Evolutionary conservation across 345 rosid genomes (phyloP).

Genomic region (Brassica rapa): DNA sequence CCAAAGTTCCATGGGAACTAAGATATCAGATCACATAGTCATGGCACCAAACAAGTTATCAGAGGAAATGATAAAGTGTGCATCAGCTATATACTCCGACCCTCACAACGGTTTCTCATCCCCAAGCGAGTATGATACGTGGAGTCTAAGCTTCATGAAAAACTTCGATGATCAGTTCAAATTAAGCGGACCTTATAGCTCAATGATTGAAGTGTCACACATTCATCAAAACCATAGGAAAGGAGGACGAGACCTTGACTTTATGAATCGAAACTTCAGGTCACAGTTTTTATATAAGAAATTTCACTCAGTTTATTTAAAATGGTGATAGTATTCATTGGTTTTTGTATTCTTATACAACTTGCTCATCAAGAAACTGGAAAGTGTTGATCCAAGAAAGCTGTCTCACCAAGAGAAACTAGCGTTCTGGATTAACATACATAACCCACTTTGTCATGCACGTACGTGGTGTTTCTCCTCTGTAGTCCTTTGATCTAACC

Average conservation of each 20-base stretch:
- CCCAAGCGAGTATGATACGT: slow-evolving; percentile 75
- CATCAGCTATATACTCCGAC: slow-evolving; percentile 77
- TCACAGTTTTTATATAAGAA: slow-evolving; percentile 9
- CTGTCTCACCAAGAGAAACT: slow-evolving; percentile 80
- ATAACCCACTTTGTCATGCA: slow-evolving; percentile 88
- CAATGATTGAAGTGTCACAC: slow-evolving; percentile 84
- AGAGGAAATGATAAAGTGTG: slow-evolving; percentile 91
- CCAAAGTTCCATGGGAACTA: slow-evolving; percentile 77
- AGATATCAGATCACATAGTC: slow-evolving; percentile 77
- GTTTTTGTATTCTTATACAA: slow-evolving; percentile 43
- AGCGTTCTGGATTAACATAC: slow-evolving; percentile 94
- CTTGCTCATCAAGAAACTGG: slow-evolving; percentile 65
- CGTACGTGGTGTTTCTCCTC: slow-evolving; percentile 43
- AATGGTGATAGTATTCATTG: not conserved
- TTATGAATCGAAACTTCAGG: slow-evolving; percentile 84
- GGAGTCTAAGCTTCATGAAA: slow-evolving; percentile 89
- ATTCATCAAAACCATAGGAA: slow-evolving; percentile 70
- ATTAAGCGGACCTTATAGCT: slow-evolving; percentile 94
- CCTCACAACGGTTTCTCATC: slow-evolving; percentile 81
- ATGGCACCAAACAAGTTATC: slow-evolving; percentile 87
- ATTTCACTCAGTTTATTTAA: too few relatives aligned
- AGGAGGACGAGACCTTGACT: slow-evolving; percentile 66
- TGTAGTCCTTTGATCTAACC: slow-evolving; percentile 8
- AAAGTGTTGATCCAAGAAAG: slow-evolving; percentile 66
- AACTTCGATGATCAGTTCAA: slow-evolving; percentile 83